Evolutionary conservation across 768 basidiomycete species (phyloP).

Genomic region (Tricholoma matsutake): DNA sequence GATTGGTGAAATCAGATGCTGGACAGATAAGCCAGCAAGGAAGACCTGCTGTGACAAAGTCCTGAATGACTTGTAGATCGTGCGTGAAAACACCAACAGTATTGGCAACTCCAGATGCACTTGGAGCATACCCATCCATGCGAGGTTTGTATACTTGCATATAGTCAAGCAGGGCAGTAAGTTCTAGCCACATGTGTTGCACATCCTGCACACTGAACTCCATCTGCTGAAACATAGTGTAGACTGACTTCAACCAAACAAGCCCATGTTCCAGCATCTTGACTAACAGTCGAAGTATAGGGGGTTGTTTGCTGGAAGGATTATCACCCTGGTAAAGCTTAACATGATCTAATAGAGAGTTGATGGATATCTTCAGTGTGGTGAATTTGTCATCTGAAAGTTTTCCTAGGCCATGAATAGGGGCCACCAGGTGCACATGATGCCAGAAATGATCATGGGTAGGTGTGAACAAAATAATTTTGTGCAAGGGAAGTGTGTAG

Average conservation of each 20-base stretch:
- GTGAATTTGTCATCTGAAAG: not conserved
- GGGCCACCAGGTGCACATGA: not conserved
- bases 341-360: not conserved
- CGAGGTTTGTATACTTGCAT: not conserved
- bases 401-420: not conserved
- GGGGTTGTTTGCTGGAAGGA: not conserved
- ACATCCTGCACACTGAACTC: not conserved
- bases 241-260: not conserved
- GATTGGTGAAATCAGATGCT: not conserved
- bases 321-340: not conserved
- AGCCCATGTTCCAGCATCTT: not conserved
- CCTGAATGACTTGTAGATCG: not conserved
- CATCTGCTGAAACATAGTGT: not conserved
- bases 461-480: not conserved
- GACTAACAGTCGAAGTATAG: not conserved
- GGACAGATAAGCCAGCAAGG: not conserved
- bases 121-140: not conserved
- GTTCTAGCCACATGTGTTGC: not conserved
- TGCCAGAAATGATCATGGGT: not conserved
- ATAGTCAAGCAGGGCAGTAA: not conserved
- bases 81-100: not conserved
- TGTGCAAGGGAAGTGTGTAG: not conserved
- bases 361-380: not conserved
- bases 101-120: not conserved
- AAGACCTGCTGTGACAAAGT: not conserved